A percentile compares a stretch with the other conserved stretches of the same genome.
Conservation (phyloP, 2,329 filamentous ascomycete genomes). For the Alternaria alternata region DNA sequence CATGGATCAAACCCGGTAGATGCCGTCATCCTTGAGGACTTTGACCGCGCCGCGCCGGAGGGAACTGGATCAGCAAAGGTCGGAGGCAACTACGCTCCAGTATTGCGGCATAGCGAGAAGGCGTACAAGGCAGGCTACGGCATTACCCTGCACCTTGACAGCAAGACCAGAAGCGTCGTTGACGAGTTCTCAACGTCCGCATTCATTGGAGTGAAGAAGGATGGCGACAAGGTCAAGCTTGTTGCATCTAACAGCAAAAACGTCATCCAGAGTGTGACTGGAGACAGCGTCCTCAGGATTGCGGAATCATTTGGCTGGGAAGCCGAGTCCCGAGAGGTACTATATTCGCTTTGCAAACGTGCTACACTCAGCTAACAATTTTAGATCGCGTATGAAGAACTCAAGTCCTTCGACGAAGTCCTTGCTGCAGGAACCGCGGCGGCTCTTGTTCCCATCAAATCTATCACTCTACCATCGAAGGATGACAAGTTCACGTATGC, state of each 20-base stretch:
- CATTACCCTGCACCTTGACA: conserved; percentile 95
- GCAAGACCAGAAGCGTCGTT: conserved; percentile 80
- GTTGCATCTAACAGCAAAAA: conserved; percentile 88
- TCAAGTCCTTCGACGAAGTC: conserved; percentile 75
- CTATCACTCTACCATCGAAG: conserved; percentile 76
- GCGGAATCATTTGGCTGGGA: conserved; percentile 82
- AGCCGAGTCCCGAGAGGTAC: conserved; percentile 76
- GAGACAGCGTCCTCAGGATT: conserved; percentile 78
- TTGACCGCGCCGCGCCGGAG: conserved; percentile 90
- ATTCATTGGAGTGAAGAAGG: conserved; percentile 80
- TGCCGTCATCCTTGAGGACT: conserved; percentile 87
- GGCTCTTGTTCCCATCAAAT: conserved; percentile 88
- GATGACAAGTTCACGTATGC: conserved; percentile 65
- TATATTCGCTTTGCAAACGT: conserved; percentile 31
- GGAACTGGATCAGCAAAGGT: conserved; percentile 93
- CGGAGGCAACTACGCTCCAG: conserved; percentile 94
- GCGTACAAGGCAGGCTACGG: conserved; percentile 81
- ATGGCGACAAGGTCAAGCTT: conserved; percentile 71
- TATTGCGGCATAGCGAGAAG: conserved; percentile 84
- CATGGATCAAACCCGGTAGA: conserved; percentile 90
- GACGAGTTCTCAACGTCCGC: conserved; percentile 97
- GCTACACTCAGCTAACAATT: conserved; percentile 9
- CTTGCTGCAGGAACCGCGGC: conserved; percentile 93
- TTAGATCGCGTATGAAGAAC: conserved; percentile 72
- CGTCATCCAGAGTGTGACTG: conserved; percentile 88